A percentile compares a stretch with the other conserved stretches of the same genome.
Conservation (phyloP, 176 grass and related monocot genomes). For the Calamus simplicifolius region DNA sequence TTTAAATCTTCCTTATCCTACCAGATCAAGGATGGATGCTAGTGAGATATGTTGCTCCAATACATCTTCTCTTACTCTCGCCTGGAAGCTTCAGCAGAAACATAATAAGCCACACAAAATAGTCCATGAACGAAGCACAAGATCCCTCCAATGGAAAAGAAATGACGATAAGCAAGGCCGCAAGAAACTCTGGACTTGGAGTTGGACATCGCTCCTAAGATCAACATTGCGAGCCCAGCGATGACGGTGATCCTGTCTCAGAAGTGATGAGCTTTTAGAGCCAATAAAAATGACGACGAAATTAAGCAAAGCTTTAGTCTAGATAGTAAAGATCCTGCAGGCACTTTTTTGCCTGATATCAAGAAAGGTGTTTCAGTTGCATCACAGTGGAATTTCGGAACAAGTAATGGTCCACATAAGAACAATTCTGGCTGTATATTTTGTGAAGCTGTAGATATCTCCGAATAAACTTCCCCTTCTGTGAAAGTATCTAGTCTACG, state of each 20-base stretch:
- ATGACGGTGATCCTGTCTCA: slow-evolving; percentile 44
- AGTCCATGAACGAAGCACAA: slow-evolving; percentile 73
- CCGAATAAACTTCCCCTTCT: too few species aligned
- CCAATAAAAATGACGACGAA: neutral
- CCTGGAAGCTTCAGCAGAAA: slow-evolving; percentile 45
- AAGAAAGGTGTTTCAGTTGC: too few species aligned
- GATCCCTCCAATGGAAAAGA: slow-evolving; percentile 65
- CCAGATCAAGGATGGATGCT: slow-evolving; percentile 18
- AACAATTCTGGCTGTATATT: too few species aligned
- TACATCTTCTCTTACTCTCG: slow-evolving; percentile 29
- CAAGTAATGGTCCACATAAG: too few species aligned
- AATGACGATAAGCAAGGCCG: slow-evolving; percentile 38
- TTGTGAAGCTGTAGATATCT: too few species aligned
- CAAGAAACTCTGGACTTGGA: slow-evolving; percentile 18
- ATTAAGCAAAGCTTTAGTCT: too few species aligned
- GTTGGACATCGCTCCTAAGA: slow-evolving; percentile 46
- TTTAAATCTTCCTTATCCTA: too few species aligned
- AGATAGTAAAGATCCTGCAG: too few species aligned
- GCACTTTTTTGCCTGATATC: too few species aligned
- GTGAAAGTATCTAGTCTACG: too few species aligned
- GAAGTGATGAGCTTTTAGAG: neutral
- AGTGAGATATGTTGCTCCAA: slow-evolving; percentile 12
- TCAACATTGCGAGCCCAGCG: slow-evolving; percentile 44
- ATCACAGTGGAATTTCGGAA: too few species aligned
- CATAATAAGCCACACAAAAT: slow-evolving; percentile 65